A percentile compares a stretch with the other conserved stretches of the same genome.
Conservation (phyloP, 257 asterid species). For the Asclepias syriaca region DNA sequence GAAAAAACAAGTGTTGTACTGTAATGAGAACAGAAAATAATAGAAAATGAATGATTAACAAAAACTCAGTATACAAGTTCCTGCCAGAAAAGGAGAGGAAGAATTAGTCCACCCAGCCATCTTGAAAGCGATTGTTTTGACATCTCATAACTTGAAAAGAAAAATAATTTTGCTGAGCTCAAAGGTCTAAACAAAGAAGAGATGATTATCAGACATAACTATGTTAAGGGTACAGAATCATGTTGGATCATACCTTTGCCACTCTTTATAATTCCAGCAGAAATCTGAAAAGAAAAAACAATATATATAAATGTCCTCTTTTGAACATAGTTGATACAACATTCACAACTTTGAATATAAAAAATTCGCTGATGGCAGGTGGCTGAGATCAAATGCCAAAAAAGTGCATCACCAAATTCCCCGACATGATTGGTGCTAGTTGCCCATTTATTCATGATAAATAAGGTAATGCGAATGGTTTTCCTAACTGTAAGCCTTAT, state of each 20-base stretch:
- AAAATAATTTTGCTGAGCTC: background rate
- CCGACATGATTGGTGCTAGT: background rate
- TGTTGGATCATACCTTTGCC: slow-evolving; percentile 49
- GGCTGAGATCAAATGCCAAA: background rate
- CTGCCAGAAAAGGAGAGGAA: background rate
- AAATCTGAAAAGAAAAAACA: slow-evolving; percentile 39
- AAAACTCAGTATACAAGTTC: background rate
- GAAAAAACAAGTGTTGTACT: background rate
- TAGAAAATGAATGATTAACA: background rate
- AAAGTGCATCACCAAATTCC: background rate
- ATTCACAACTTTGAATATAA: no score
- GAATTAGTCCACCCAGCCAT: background rate
- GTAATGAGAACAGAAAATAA: background rate
- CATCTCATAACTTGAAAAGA: background rate
- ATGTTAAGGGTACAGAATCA: background rate
- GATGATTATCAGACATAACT: slow-evolving; percentile 5
- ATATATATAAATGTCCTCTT: background rate
- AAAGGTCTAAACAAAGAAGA: background rate
- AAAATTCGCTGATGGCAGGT: background rate
- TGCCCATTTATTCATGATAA: background rate
- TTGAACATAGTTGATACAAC: background rate
- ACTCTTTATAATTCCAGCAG: slow-evolving; percentile 47
- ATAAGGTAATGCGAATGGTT: background rate
- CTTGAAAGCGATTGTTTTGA: background rate
- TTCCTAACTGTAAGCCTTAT: background rate